A percentile compares a stretch with the other conserved stretches of the same genome.
Conservation (phyloP, 2,329 filamentous ascomycete genomes). For the Ophiocordyceps camponoti-rufipedis region DNA sequence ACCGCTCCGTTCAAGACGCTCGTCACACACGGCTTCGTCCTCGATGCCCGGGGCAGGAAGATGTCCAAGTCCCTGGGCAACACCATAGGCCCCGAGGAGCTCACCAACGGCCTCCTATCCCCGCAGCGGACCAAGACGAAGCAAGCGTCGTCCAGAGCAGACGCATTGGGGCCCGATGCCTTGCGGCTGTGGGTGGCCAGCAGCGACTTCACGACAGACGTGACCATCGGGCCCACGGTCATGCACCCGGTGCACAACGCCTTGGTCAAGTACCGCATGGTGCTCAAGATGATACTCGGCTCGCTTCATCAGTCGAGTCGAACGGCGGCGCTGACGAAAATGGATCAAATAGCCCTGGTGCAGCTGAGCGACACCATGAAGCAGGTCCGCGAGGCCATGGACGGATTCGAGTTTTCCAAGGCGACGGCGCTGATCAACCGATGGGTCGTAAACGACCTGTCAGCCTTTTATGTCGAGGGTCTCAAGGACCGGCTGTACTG, state of each 20-base stretch:
- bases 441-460: conserved; percentile 70
- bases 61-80: conserved; percentile 98
- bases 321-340: conserved; percentile 31
- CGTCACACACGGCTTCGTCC: conserved; percentile 90
- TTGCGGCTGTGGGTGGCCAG: conserved; percentile 82
- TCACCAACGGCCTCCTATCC: conserved; percentile 69
- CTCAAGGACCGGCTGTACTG: conserved; percentile 88
- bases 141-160: conserved; percentile 32
- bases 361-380: conserved; percentile 50
- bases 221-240: conserved; percentile 62
- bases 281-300: conserved; percentile 79
- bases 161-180: conserved; percentile 69
- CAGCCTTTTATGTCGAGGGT: conserved; percentile 84
- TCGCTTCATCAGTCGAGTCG: conserved; percentile 40
- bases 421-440: conserved; percentile 55
- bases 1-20: conserved; percentile 63
- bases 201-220: conserved; percentile 79
- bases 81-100: conserved; percentile 59
- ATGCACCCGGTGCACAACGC: conserved; percentile 59
- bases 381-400: conserved; percentile 46
- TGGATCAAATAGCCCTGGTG: conserved; percentile 60
- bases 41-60: conserved; percentile 81
- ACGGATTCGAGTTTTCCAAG: conserved; percentile 66
- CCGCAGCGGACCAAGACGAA: conserved; percentile 45
- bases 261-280: conserved; percentile 75